Conservation (phyloP, 495 filamentous ascomycete species). For the Wilcoxina mikolae region DNA sequence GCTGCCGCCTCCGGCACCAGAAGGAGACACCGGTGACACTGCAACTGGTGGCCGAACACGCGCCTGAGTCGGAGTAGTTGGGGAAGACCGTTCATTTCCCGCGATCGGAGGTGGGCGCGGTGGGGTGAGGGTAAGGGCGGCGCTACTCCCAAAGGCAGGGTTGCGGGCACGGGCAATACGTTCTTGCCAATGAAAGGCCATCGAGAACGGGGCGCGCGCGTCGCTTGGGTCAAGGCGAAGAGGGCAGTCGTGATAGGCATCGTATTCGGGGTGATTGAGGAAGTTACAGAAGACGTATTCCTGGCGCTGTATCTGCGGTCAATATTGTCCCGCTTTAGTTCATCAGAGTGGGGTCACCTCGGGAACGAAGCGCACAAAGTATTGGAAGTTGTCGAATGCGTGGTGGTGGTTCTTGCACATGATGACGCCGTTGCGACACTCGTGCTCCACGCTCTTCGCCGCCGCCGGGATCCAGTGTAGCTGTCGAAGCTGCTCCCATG, state of each 20-base stretch:
- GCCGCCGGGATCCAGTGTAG: background rate
- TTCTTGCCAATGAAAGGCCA: background rate
- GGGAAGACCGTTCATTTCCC: too few relatives aligned
- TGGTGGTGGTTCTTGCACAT: slow-evolving; percentile 3
- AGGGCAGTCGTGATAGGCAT: background rate
- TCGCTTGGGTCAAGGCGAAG: too few relatives aligned
- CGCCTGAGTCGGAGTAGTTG: too few relatives aligned
- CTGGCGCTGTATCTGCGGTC: background rate
- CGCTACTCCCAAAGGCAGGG: too few relatives aligned
- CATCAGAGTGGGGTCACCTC: background rate
- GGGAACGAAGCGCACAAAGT: background rate
- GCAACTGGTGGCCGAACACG: too few relatives aligned
- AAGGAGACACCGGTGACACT: too few relatives aligned
- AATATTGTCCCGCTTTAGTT: background rate
- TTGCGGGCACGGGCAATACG: background rate
- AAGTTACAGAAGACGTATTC: background rate
- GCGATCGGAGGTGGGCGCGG: too few relatives aligned
- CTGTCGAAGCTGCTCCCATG: background rate
- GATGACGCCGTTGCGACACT: background rate
- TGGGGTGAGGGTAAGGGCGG: too few relatives aligned
- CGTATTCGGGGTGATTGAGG: background rate
- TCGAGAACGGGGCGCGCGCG: too few relatives aligned
- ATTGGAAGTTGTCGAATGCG: background rate
- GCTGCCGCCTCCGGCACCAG: too few relatives aligned
- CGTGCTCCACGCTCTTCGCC: slow-evolving; percentile 1